These are phyloP conservation scores for Sanghuangporus sanghuang DNA, from an alignment of 1,284 basidiomycete species.

Conservation along the genomic window DNA sequence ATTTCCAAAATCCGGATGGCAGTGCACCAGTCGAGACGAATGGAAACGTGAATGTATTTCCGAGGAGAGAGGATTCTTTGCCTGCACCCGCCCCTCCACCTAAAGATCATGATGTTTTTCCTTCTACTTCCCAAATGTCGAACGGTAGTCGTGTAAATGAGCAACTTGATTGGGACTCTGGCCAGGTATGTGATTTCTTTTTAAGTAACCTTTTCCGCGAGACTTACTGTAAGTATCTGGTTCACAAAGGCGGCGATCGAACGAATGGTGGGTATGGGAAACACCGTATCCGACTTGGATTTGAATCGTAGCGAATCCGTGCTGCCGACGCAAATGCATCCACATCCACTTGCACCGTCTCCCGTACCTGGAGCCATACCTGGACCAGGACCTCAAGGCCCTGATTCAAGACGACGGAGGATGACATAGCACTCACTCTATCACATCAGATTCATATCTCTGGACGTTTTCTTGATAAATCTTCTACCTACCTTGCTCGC, in stretches of 20 bases:
- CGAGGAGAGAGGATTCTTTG: neutral
- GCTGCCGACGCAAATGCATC: neutral
- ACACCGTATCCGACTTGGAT: conserved; percentile 11
- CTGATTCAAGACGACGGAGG: neutral
- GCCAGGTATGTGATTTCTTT: conserved; percentile 33
- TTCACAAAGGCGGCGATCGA: conserved; percentile 49
- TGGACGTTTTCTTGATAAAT: no score
- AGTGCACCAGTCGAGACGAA: neutral
- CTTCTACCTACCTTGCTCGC: no score
- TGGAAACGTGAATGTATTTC: neutral
- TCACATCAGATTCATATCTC: neutral
- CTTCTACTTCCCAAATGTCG: neutral
- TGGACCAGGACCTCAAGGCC: neutral
- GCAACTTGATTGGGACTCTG: conserved; percentile 57
- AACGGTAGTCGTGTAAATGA: conserved; percentile 21
- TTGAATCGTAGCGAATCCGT: neutral
- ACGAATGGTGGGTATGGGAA: conserved; percentile 57
- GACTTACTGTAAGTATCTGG: neutral
- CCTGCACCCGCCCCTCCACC: neutral
- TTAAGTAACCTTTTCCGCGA: neutral
- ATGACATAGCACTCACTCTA: neutral
- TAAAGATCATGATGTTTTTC: neutral
- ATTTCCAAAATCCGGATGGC: neutral
- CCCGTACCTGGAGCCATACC: neutral
- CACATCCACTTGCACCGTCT: neutral